phyloP scores from a whole-genome alignment of 192 early-diverging fungal species.

The Coemansia sp. region DNA sequence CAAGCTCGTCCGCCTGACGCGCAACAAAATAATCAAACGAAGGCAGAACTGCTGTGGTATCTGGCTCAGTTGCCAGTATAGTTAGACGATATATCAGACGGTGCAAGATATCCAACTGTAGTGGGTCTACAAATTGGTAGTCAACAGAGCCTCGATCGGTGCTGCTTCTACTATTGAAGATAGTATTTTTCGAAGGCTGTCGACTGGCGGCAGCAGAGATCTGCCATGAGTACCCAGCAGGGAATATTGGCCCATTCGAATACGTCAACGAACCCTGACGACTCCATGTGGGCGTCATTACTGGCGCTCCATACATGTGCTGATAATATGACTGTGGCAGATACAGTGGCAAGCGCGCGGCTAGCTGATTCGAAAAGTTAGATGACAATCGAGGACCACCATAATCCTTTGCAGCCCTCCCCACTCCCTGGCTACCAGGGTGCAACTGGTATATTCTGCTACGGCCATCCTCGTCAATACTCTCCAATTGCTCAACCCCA shows the following conservation, averaged over 20 bases:
- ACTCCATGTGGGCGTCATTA: conserved; percentile 21
- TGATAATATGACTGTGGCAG: conserved; percentile 31
- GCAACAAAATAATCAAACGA: conserved; percentile 47
- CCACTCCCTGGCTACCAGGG: not conserved
- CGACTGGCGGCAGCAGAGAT: conserved; percentile 1
- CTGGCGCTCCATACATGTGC: conserved; percentile 14
- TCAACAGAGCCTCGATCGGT: not conserved
- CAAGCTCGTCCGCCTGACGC: conserved; percentile 22
- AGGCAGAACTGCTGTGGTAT: conserved; percentile 21
- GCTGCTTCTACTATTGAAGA: not conserved
- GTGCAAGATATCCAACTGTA: conserved; percentile 39
- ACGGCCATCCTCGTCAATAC: conserved; percentile 45
- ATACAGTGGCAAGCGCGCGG: conserved; percentile 26
- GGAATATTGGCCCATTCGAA: conserved; percentile 9
- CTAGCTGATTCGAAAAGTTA: conserved; percentile 1
- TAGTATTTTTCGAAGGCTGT: not conserved
- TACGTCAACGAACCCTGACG: conserved; percentile 36
- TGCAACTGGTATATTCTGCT: conserved; percentile 4
- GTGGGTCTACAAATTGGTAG: conserved; percentile 6
- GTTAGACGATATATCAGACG: conserved; percentile 41
- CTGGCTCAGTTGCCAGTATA: conserved; percentile 43
- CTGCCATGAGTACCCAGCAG: conserved; percentile 19
- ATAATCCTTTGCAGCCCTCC: conserved; percentile 17
- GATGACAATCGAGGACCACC: not conserved
- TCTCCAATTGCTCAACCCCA: conserved; percentile 29